Percentiles rank a stretch among this genome's conserved stretches.
Conservation (phyloP, 2,329 filamentous ascomycete genomes). For the Calonectria fujianensis region DNA sequence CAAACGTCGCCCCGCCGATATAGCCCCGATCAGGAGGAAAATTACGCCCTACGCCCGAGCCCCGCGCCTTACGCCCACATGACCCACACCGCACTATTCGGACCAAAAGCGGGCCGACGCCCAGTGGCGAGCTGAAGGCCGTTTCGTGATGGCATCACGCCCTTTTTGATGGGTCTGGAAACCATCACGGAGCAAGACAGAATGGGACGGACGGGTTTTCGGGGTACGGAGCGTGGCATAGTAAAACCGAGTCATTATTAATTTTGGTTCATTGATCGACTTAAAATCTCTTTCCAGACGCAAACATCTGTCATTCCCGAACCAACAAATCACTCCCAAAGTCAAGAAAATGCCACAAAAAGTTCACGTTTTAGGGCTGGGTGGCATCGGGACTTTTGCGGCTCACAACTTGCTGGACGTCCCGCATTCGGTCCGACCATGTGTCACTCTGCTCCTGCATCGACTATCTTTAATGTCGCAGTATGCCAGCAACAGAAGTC, state of each 20-base stretch:
- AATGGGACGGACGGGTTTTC: neutral
- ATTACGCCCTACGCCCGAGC: conserved; percentile 12
- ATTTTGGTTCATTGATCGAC: neutral
- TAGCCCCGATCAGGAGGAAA: neutral
- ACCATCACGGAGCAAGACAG: neutral
- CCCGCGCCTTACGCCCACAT: neutral
- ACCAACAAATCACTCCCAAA: neutral
- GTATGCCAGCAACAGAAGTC: neutral
- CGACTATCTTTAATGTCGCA: neutral
- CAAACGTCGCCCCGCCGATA: neutral
- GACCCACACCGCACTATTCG: conserved; percentile 3
- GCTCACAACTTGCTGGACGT: neutral
- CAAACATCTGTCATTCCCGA: neutral
- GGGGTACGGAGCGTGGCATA: neutral
- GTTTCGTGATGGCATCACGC: conserved; percentile 1
- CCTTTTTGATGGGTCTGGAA: neutral
- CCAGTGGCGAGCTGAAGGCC: neutral
- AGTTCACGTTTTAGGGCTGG: neutral
- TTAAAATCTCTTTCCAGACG: neutral
- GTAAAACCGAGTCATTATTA: neutral
- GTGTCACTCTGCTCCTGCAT: conserved; percentile 9
- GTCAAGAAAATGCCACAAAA: neutral
- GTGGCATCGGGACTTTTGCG: neutral
- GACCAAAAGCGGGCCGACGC: neutral
- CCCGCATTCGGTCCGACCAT: neutral